A percentile compares a stretch with the other conserved stretches of the same genome.
phyloP scores from a whole-genome alignment of 352 stramenopile species.

The Phytophthora pisi region DNA sequence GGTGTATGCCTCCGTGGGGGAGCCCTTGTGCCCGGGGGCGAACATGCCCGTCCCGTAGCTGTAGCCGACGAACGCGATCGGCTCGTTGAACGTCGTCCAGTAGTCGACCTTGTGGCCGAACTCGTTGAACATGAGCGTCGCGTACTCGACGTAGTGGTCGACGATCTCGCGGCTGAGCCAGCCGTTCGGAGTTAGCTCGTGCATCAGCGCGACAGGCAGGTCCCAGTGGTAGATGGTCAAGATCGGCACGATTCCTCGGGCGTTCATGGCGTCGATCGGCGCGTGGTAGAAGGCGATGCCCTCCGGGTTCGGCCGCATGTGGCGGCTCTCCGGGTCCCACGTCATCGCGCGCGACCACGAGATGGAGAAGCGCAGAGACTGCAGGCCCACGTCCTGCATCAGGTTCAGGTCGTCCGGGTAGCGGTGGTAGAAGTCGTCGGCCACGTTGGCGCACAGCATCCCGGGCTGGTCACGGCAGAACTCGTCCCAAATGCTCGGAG shows the following conservation, averaged over 20 bases:
- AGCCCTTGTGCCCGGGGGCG: constrained; percentile 38
- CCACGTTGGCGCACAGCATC: constrained; percentile 80
- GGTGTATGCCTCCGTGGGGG: constrained; percentile 34
- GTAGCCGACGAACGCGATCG: constrained; percentile 73
- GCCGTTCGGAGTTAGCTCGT: constrained; percentile 44
- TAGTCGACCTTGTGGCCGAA: constrained; percentile 90
- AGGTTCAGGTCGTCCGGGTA: constrained; percentile 87
- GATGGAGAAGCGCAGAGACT: constrained; percentile 77
- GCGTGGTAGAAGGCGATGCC: constrained; percentile 40
- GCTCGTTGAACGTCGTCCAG: constrained; percentile 95
- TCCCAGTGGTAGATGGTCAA: constrained; percentile 38
- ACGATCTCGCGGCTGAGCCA: constrained; percentile 35
- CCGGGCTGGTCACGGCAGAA: constrained; percentile 45
- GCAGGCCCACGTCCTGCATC: constrained; percentile 84
- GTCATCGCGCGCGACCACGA: constrained; percentile 38
- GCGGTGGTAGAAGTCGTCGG: constrained; percentile 91
- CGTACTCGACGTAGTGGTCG: constrained; percentile 66
- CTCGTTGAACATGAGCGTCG: constrained; percentile 80
- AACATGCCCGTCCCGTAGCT: constrained; percentile 78
- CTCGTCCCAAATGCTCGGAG: constrained; percentile 33
- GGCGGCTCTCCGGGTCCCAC: constrained; percentile 21
- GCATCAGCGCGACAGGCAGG: constrained; percentile 22
- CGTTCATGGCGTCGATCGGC: constrained; percentile 31
- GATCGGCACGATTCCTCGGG: constrained; percentile 27
- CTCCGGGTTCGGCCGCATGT: constrained; percentile 32